Conservation (phyloP, 768 basidiomycete species). For the Russula emetica region DNA sequence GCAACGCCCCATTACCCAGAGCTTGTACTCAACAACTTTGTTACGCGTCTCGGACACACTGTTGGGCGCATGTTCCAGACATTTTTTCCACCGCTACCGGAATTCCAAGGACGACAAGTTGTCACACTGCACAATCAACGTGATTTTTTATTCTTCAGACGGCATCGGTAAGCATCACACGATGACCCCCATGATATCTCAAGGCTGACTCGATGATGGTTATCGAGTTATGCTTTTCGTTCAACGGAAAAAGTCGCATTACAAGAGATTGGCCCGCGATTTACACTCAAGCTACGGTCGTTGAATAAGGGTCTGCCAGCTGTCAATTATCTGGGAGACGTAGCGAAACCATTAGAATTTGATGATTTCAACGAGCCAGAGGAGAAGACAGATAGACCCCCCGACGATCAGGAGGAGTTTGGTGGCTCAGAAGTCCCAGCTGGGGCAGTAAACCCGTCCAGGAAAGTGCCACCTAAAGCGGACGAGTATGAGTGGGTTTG, state of each 20-base stretch:
- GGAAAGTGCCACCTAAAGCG: constrained; percentile 54
- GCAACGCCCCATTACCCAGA: constrained; percentile 93
- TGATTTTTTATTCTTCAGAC: constrained; percentile 95
- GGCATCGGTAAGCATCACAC: constrained; percentile 66
- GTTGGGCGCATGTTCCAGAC: constrained; percentile 96
- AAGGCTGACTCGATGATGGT: constrained; percentile 18
- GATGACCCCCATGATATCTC: constrained; percentile 17
- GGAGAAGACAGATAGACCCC: constrained; percentile 32
- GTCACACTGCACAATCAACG: constrained; percentile 97
- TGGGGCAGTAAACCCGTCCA: constrained; percentile 23
- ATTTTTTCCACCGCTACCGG: constrained; percentile 89
- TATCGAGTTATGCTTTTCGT: constrained; percentile 79
- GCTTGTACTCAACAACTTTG: constrained; percentile 90
- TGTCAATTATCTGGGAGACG: constrained; percentile 63
- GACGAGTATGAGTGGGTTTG: constrained; percentile 86
- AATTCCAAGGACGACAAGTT: constrained; percentile 94
- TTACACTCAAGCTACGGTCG: constrained; percentile 90
- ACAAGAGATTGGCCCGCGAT: constrained; percentile 97
- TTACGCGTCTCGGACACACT: constrained; percentile 87
- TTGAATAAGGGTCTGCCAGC: constrained; percentile 85
- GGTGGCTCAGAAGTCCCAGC: constrained; percentile 27
- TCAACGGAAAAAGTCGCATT: constrained; percentile 86
- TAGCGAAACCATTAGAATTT: constrained; percentile 52
- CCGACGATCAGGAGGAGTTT: constrained; percentile 31
- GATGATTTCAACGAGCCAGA: constrained; percentile 39